phyloP scores from a whole-genome alignment of 345 rosid species.

The Eutrema heterophyllum region DNA sequence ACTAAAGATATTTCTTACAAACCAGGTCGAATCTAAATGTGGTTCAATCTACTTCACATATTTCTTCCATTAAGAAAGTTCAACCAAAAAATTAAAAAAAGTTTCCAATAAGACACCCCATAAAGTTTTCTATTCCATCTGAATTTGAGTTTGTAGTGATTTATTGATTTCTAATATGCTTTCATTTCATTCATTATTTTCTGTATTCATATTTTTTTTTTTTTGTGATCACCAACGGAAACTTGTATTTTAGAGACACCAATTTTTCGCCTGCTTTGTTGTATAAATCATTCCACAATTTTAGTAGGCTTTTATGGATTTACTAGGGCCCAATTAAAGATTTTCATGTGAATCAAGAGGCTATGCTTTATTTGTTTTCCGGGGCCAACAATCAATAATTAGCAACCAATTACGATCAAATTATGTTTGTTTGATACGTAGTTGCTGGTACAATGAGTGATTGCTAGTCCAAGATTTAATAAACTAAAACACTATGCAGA shows the following conservation, averaged over 20 bases:
- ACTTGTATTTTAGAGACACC: background rate
- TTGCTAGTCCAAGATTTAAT: no score
- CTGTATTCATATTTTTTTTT: background rate
- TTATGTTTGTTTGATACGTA: no score
- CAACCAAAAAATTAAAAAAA: background rate
- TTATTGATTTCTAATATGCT: background rate
- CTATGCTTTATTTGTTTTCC: background rate
- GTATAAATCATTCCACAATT: background rate
- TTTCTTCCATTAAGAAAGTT: background rate
- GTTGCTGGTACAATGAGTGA: no score
- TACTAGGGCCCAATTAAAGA: background rate
- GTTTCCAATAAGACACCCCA: background rate
- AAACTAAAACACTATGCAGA: background rate
- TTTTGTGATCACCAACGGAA: background rate
- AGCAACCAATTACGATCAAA: no score
- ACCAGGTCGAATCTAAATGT: background rate
- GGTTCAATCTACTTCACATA: background rate
- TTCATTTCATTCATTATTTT: background rate
- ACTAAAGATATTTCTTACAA: background rate
- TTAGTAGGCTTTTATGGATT: background rate
- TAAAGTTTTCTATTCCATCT: background rate
- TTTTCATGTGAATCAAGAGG: background rate
- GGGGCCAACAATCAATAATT: background rate
- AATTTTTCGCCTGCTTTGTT: background rate
- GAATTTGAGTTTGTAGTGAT: background rate